A percentile compares a stretch with the other conserved stretches of the same genome.
Conservation (phyloP, 2,329 filamentous ascomycete genomes). For the Exutisphaerella laricina region DNA sequence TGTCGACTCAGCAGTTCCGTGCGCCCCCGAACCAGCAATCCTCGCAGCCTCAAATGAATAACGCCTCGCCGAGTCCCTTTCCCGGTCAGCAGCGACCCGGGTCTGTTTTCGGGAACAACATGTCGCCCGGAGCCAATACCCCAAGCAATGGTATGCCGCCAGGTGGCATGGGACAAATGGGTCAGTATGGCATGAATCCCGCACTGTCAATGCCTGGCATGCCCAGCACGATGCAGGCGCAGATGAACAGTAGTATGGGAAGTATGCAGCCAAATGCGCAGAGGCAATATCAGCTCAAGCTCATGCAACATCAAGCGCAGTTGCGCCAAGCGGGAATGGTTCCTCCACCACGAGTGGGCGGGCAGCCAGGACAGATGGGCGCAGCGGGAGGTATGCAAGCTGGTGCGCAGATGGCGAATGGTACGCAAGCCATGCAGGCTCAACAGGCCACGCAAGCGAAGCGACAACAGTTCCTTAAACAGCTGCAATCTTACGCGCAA, state of each 20-base stretch:
- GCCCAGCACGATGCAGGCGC: constrained; percentile 43
- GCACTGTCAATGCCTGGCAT: constrained; percentile 31
- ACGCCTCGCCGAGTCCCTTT: constrained; percentile 87
- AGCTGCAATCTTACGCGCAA: constrained; percentile 70
- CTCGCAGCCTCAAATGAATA: constrained; percentile 62
- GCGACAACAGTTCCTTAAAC: constrained; percentile 52
- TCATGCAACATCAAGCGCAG: constrained; percentile 69
- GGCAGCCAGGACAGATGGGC: constrained; percentile 26
- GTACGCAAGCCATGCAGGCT: constrained; percentile 18
- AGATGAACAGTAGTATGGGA: constrained; percentile 36
- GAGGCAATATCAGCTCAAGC: constrained; percentile 77
- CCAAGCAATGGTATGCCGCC: constrained; percentile 22
- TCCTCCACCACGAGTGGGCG: constrained; percentile 22
- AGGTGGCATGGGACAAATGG: constrained; percentile 34
- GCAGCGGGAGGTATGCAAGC: constrained; percentile 18
- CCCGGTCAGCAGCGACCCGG: constrained; percentile 24
- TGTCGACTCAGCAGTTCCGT: constrained; percentile 69
- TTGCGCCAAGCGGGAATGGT: constrained; percentile 43
- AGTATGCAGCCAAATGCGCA: constrained; percentile 56
- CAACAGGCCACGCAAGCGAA: constrained; percentile 25
- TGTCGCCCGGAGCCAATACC: constrained; percentile 25
- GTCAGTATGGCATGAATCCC: constrained; percentile 33
- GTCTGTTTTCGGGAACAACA: constrained; percentile 40
- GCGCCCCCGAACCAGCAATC: constrained; percentile 64
- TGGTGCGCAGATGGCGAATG: constrained; percentile 23